Percentiles rank a stretch among this genome's conserved stretches.
Conservation (phyloP, 1,284 basidiomycete species). For the Rhodotorula sp. region DNA sequence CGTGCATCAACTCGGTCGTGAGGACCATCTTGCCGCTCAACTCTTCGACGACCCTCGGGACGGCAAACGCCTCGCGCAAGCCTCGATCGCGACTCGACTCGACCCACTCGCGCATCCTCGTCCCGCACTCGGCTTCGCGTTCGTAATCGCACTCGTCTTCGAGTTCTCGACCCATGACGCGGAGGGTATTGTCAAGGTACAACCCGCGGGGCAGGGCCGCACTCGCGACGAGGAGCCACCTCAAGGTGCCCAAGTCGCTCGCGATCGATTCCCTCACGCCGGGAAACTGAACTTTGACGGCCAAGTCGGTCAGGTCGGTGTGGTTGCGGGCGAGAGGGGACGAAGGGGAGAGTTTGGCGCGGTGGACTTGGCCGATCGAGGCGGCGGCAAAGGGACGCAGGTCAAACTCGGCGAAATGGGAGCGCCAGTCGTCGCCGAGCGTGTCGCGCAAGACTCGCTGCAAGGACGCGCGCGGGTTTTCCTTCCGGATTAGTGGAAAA, state of each 20-base stretch:
- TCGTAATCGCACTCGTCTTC: slow-evolving; percentile 91
- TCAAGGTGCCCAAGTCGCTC: slow-evolving; percentile 83
- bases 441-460: slow-evolving; percentile 70
- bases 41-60: slow-evolving; percentile 76
- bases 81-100: slow-evolving; percentile 54
- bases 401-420: slow-evolving; percentile 72
- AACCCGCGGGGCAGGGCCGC: slow-evolving; percentile 79
- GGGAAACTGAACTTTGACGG: slow-evolving; percentile 96
- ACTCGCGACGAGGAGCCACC: slow-evolving; percentile 75
- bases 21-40: slow-evolving; percentile 77
- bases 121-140: slow-evolving; percentile 76
- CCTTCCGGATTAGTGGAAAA: background rate
- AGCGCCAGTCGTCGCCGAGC: slow-evolving; percentile 72
- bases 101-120: slow-evolving; percentile 62
- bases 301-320: slow-evolving; percentile 59
- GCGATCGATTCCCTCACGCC: slow-evolving; percentile 82
- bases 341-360: slow-evolving; percentile 60
- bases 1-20: slow-evolving; percentile 83
- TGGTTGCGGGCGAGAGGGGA: slow-evolving; percentile 32
- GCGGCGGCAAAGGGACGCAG: slow-evolving; percentile 91
- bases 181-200: slow-evolving; percentile 82
- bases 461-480: too few relatives aligned
- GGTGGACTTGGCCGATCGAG: slow-evolving; percentile 95
- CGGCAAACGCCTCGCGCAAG: slow-evolving; percentile 58
- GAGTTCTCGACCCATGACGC: slow-evolving; percentile 86